A percentile compares a stretch with the other conserved stretches of the same genome.
These are phyloP conservation scores for Seiridium cupressi DNA, from an alignment of 2,329 filamentous ascomycete genomes.

Conservation along the genomic window DNA sequence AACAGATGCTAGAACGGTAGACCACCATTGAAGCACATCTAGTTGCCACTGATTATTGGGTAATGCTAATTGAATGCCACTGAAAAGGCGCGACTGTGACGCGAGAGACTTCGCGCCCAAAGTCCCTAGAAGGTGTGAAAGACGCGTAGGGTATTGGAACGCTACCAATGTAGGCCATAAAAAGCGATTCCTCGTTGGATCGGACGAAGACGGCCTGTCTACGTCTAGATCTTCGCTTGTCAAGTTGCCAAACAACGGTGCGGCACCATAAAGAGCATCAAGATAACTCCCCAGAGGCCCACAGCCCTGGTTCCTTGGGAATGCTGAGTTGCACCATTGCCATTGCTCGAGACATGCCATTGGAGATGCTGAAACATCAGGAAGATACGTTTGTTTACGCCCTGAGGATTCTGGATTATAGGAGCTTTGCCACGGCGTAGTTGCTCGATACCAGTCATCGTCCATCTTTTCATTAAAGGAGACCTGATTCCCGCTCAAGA, in stretches of 20 bases:
- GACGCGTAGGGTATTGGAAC: too few relatives aligned
- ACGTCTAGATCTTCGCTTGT: too few relatives aligned
- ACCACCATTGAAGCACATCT: not conserved
- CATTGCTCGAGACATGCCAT: not conserved
- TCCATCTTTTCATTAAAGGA: not conserved
- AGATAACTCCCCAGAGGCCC: not conserved
- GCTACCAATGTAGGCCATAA: too few relatives aligned
- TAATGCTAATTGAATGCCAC: not conserved
- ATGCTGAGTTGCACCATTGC: slow-evolving; percentile 5
- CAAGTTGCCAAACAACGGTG: not conserved
- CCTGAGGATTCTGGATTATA: not conserved
- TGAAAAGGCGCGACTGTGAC: not conserved
- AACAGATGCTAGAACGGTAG: not conserved
- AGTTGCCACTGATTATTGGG: not conserved
- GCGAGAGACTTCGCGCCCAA: not conserved
- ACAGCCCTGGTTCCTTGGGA: not conserved
- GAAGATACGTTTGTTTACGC: too few relatives aligned
- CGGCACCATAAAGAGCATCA: not conserved
- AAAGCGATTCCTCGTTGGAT: too few relatives aligned
- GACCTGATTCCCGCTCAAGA: not conserved
- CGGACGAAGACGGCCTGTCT: too few relatives aligned
- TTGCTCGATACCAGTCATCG: slow-evolving; percentile 5
- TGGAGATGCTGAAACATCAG: slow-evolving; percentile 1
- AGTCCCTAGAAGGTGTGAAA: too few relatives aligned
- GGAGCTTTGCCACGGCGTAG: not conserved